A percentile compares a stretch with the other conserved stretches of the same genome.
phyloP scores from a whole-genome alignment of 352 stramenopile species.

The Globisporangium apiculatum region DNA sequence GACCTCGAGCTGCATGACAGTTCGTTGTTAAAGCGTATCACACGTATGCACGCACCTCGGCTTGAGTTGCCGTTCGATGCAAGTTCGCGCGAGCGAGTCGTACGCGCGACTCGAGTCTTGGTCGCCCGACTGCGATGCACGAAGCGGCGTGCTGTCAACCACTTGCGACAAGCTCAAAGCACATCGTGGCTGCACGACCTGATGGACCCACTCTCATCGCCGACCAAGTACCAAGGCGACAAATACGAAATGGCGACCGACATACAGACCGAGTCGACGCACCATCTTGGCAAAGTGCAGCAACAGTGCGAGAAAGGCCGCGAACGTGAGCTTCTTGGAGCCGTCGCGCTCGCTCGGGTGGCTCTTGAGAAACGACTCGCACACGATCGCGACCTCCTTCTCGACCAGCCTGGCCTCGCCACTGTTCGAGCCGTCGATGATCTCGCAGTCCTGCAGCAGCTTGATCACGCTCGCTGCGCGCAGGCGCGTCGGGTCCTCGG shows the following conservation, averaged over 20 bases:
- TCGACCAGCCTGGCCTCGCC: constrained; percentile 60
- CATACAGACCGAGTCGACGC: neutral
- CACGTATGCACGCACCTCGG: constrained; percentile 15
- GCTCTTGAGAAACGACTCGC: constrained; percentile 56
- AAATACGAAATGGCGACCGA: neutral
- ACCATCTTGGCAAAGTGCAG: constrained; percentile 69
- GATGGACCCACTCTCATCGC: no score
- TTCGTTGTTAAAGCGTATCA: no score
- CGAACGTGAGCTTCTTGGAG: constrained; percentile 65
- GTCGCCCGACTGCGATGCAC: constrained; percentile 34
- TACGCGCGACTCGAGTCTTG: constrained; percentile 41
- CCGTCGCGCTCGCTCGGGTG: constrained; percentile 52
- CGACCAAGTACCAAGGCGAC: neutral
- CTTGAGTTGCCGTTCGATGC: constrained; percentile 64
- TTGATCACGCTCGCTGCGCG: constrained; percentile 59
- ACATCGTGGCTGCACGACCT: no score
- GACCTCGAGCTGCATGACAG: no score
- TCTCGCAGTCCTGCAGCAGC: constrained; percentile 68
- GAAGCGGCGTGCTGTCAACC: neutral
- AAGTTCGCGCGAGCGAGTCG: constrained; percentile 56
- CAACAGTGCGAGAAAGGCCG: constrained; percentile 57
- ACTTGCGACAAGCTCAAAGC: neutral
- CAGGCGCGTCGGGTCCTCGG: constrained; percentile 67
- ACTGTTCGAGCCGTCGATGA: constrained; percentile 47
- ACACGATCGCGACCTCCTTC: constrained; percentile 71